phyloP scores from a whole-genome alignment of 139 green algal species.

The Chlamydomonas eustigma region DNA sequence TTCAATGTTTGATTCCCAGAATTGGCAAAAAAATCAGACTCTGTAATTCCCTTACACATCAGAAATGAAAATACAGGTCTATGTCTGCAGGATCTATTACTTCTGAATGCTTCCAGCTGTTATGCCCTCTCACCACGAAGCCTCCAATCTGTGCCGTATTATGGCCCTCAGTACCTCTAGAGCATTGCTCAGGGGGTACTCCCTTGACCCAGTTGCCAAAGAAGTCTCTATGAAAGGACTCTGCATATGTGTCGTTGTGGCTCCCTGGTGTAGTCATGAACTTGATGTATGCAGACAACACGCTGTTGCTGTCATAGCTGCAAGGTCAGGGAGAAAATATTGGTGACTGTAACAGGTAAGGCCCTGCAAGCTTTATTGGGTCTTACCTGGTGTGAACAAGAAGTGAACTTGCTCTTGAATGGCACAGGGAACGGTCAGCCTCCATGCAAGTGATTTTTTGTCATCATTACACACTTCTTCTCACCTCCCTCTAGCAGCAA shows the following conservation, averaged over 20 bases:
- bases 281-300: conserved; percentile 47
- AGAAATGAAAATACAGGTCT: too few species aligned
- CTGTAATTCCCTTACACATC: too few species aligned
- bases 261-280: conserved; percentile 65
- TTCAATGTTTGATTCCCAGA: too few species aligned
- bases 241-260: conserved; percentile 65
- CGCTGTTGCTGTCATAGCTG: conserved; percentile 9
- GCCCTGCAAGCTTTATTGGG: too few species aligned
- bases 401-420: too few species aligned
- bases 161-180: conserved; percentile 53
- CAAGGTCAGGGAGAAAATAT: too few species aligned
- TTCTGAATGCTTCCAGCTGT: background rate
- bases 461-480: too few species aligned
- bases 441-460: too few species aligned
- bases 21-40: too few species aligned
- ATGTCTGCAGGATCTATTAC: background rate
- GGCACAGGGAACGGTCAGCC: too few species aligned
- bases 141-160: conserved; percentile 61
- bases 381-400: too few species aligned
- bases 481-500: conserved; percentile 31
- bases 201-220: conserved; percentile 54
- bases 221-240: conserved; percentile 59
- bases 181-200: conserved; percentile 45
- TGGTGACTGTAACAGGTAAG: too few species aligned
- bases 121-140: conserved; percentile 47